These are phyloP conservation scores for Malus hybrid DNA, from an alignment of 331 rosid species.

Conservation along the genomic window DNA sequence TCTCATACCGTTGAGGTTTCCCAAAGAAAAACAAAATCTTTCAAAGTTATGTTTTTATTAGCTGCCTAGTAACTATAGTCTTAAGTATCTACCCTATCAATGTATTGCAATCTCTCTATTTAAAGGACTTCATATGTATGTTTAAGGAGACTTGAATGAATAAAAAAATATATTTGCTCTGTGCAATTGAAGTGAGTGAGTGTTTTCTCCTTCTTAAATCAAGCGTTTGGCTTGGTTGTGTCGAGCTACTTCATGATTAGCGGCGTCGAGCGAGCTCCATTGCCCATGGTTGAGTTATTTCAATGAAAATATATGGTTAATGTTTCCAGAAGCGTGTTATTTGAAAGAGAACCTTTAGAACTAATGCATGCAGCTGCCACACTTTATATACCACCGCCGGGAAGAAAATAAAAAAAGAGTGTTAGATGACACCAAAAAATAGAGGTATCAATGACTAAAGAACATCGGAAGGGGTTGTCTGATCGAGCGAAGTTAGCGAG, in stretches of 20 bases:
- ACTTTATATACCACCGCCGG: neutral
- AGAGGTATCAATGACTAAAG: neutral
- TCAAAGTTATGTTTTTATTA: no score
- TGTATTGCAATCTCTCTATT: neutral
- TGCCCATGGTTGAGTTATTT: no score
- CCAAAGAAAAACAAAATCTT: no score
- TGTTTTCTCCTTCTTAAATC: no score
- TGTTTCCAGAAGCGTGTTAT: neutral
- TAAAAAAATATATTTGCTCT: no score
- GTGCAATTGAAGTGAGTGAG: neutral
- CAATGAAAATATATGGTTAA: neutral
- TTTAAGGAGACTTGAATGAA: neutral
- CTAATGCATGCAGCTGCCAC: neutral
- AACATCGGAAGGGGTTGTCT: neutral
- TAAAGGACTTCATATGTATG: neutral
- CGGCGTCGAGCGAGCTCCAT: no score
- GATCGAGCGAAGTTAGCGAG: conserved; percentile 11
- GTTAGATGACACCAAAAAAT: neutral
- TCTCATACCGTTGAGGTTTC: no score
- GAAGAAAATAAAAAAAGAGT: neutral
- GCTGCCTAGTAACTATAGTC: neutral
- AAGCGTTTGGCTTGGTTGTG: neutral
- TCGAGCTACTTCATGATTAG: no score
- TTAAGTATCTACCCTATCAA: neutral
- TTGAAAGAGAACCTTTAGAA: neutral